Percentiles rank a stretch among this genome's conserved stretches.
Evolutionary conservation across 208 protist species (phyloP).

Genomic region (Histomonas meleagridis): DNA sequence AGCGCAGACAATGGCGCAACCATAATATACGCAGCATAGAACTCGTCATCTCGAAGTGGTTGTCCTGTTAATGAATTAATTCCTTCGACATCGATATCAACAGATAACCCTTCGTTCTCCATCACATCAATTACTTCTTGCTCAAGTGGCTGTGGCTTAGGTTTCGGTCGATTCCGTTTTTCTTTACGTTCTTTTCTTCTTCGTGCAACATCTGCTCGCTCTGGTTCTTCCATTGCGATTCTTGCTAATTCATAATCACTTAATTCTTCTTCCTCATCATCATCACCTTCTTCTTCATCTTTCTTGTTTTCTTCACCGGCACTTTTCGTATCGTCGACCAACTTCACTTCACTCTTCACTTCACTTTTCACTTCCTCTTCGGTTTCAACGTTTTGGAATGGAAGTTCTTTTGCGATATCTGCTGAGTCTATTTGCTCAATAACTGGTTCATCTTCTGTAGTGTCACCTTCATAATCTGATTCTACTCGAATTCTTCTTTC

Average conservation of each 20-base stretch:
- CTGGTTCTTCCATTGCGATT: not conserved
- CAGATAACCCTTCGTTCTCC: not conserved
- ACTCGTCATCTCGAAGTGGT: not conserved
- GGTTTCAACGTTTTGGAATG: not conserved
- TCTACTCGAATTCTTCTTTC: slow-evolving; percentile 14
- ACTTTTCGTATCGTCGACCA: not conserved
- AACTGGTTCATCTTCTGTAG: not conserved
- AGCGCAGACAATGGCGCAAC: not conserved
- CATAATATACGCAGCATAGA: slow-evolving; percentile 8
- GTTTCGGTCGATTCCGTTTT: not conserved
- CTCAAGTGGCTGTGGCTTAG: not conserved
- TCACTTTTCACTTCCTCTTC: not conserved
- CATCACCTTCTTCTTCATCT: not conserved
- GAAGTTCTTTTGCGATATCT: not conserved
- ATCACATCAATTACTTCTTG: not conserved
- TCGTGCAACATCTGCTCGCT: not conserved
- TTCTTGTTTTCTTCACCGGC: not conserved
- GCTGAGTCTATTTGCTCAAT: not conserved
- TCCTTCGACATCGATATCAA: not conserved
- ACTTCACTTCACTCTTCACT: not conserved
- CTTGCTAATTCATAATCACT: not conserved
- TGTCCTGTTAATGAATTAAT: slow-evolving; percentile 2
- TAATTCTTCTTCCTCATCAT: not conserved
- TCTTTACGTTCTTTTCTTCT: not conserved
- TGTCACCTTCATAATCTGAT: not conserved